Conservation (phyloP, 2,329 filamentous ascomycete genomes). For the Talaromyces verruculosus region DNA sequence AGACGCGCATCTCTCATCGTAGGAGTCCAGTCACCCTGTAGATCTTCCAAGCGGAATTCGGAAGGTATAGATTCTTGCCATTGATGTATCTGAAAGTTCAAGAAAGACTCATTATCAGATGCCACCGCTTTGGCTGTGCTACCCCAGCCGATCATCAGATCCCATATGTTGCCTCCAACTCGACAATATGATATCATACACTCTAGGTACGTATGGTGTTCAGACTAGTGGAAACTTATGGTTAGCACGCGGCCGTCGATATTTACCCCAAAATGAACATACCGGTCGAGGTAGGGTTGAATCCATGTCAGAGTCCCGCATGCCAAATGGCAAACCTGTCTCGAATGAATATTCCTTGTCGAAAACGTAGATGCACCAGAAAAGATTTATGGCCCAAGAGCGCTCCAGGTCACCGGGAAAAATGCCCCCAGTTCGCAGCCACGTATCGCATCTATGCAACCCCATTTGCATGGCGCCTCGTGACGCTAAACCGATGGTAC, state of each 20-base stretch:
- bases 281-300: conserved; percentile 75
- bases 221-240: neutral
- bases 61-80: conserved; percentile 75
- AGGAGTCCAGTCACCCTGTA: conserved; percentile 43
- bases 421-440: conserved; percentile 55
- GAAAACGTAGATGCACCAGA: conserved; percentile 83
- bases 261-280: conserved; percentile 25
- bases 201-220: conserved; percentile 63
- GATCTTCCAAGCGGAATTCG: conserved; percentile 58
- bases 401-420: conserved; percentile 40
- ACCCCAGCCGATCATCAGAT: conserved; percentile 70
- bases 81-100: conserved; percentile 78
- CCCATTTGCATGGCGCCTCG: conserved; percentile 20
- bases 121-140: conserved; percentile 64
- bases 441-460: conserved; percentile 73
- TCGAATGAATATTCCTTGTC: conserved; percentile 86
- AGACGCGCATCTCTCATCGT: conserved; percentile 58
- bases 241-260: neutral
- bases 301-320: conserved; percentile 83
- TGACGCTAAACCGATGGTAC: conserved; percentile 81
- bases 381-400: conserved; percentile 63
- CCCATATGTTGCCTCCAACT: conserved; percentile 83
- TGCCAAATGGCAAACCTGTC: conserved; percentile 69
- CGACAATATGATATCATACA: conserved; percentile 83
- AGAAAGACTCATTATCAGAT: conserved; percentile 68